Conservation (phyloP, 1,284 basidiomycete genomes). For the Sanghuangporus baumii region DNA sequence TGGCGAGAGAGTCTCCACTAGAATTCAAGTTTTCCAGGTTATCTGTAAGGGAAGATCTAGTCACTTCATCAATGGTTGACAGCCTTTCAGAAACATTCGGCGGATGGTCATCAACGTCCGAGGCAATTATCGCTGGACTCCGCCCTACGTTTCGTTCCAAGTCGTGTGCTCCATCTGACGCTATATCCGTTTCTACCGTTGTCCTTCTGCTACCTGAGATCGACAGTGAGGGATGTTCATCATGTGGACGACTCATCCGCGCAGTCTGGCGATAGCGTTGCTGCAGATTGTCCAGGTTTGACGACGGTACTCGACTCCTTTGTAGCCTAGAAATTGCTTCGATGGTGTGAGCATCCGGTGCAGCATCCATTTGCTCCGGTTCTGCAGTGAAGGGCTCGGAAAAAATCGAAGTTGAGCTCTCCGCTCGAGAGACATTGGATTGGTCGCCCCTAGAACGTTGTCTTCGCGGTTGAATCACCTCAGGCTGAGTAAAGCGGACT, state of each 20-base stretch:
- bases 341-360: not conserved
- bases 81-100: not conserved
- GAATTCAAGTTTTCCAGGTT: not conserved
- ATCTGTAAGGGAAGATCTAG: not conserved
- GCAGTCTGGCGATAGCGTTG: not conserved
- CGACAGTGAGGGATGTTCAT: not conserved
- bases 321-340: not conserved
- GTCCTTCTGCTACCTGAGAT: not conserved
- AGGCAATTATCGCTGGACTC: not conserved
- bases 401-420: not conserved
- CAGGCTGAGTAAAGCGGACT: not conserved
- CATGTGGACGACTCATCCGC: not conserved
- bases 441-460: not conserved
- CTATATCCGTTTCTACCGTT: not conserved
- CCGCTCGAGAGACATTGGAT: not conserved
- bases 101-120: not conserved
- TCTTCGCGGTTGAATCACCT: not conserved
- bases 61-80: not conserved
- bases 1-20: not conserved
- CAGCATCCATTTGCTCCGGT: not conserved
- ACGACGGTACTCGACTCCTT: not conserved
- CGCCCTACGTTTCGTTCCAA: not conserved
- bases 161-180: not conserved
- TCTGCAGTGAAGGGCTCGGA: not conserved
- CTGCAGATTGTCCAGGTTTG: not conserved